Evolutionary conservation across 2,329 filamentous ascomycete genomes (phyloP).

Genomic region (Fusarium musae): DNA sequence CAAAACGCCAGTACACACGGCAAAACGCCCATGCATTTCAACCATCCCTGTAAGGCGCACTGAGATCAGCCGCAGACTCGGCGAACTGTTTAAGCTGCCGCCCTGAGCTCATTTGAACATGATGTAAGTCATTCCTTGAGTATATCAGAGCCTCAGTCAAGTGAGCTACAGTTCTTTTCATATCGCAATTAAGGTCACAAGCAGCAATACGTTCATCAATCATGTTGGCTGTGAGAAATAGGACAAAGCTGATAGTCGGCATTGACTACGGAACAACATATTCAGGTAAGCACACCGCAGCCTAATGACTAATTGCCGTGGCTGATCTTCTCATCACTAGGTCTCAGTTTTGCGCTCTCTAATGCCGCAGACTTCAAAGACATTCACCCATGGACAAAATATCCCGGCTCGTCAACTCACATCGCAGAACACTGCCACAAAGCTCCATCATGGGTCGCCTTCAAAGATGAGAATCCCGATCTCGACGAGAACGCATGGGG

Average conservation of each 20-base stretch:
- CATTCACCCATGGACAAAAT: not conserved
- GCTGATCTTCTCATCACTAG: not conserved
- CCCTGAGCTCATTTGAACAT: not conserved
- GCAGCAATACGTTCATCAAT: fast-evolving
- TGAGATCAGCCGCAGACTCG: not conserved
- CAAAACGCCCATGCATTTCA: not conserved
- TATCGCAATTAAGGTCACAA: fast-evolving
- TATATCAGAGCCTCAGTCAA: fast-evolving
- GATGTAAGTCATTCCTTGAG: not conserved
- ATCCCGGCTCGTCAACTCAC: not conserved
- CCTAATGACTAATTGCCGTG: fast-evolving
- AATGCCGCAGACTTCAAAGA: not conserved
- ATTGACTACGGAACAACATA: not conserved
- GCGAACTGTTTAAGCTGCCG: not conserved
- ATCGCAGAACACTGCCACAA: not conserved
- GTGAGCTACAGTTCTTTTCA: not conserved
- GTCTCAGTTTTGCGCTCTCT: not conserved
- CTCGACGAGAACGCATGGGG: not conserved
- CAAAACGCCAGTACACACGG: not conserved
- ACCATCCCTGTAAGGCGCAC: not conserved
- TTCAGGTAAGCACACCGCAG: not conserved
- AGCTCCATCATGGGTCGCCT: not conserved
- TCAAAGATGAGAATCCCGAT: not conserved
- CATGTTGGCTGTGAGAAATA: not conserved
- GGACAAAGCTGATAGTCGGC: not conserved